phyloP scores from a whole-genome alignment of 768 basidiomycete species.

The Galerina marginata region DNA sequence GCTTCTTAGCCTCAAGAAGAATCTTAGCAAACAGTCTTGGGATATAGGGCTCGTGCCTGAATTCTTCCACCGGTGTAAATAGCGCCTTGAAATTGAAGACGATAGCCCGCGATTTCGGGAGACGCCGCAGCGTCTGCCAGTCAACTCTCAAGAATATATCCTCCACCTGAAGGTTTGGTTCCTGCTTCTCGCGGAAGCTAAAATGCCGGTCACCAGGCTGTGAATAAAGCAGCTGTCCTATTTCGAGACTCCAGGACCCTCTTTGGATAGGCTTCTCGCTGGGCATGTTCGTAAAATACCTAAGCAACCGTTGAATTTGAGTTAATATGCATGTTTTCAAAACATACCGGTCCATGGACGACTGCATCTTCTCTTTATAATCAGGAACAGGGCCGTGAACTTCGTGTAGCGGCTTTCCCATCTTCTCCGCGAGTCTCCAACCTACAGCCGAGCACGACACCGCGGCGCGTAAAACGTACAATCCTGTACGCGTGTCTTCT shows the following conservation, averaged over 20 bases:
- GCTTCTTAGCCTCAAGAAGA: slow-evolving; percentile 42
- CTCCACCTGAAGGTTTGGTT: slow-evolving; percentile 40
- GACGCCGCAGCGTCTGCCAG: slow-evolving; percentile 58
- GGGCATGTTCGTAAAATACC: slow-evolving; percentile 54
- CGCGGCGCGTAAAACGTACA: slow-evolving; percentile 50
- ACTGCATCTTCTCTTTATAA: slow-evolving; percentile 52
- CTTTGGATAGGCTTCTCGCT: slow-evolving; percentile 56
- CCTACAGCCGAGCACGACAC: slow-evolving; percentile 54
- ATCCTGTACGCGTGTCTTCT: slow-evolving; percentile 45
- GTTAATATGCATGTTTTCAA: too few species aligned
- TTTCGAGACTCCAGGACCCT: slow-evolving; percentile 56
- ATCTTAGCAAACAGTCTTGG: slow-evolving; percentile 53
- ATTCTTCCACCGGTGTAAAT: slow-evolving; percentile 52
- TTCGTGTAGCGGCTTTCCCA: slow-evolving; percentile 50
- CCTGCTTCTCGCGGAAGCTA: slow-evolving; percentile 35
- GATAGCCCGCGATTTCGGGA: slow-evolving; percentile 53
- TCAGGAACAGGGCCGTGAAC: slow-evolving; percentile 55
- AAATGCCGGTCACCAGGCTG: slow-evolving; percentile 46
- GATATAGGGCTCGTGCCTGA: slow-evolving; percentile 52
- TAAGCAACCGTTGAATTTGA: too few species aligned
- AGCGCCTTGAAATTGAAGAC: slow-evolving; percentile 60
- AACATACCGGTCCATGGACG: slow-evolving; percentile 54
- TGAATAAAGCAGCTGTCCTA: slow-evolving; percentile 53
- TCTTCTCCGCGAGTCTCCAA: slow-evolving; percentile 53
- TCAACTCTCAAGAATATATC: slow-evolving; percentile 55